phyloP scores from a whole-genome alignment of 495 filamentous ascomycete species.

The Aspergillus incahuasiensis region DNA sequence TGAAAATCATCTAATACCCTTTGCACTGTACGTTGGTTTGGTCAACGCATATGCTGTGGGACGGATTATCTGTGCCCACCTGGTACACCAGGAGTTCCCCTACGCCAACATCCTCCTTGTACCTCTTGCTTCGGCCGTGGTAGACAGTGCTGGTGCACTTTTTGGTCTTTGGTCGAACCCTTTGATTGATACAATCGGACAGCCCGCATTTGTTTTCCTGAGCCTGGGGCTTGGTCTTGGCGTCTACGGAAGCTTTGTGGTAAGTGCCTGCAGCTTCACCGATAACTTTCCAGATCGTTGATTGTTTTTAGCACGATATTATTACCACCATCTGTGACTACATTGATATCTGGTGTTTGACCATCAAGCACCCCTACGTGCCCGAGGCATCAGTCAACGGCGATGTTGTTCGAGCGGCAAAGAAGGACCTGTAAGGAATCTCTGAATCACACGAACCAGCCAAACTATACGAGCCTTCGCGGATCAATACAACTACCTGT shows the following conservation, averaged over 20 bases:
- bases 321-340: slow-evolving; percentile 97
- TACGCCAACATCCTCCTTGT: slow-evolving; percentile 74
- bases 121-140: slow-evolving; percentile 64
- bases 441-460: slow-evolving; percentile 1
- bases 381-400: slow-evolving; percentile 27
- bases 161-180: slow-evolving; percentile 74
- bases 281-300: slow-evolving; percentile 3
- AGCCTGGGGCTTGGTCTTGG: slow-evolving; percentile 77
- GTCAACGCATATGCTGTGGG: slow-evolving; percentile 93
- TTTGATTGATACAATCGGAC: slow-evolving; percentile 68
- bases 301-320: slow-evolving; percentile 60
- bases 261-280: slow-evolving; percentile 29
- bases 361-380: slow-evolving; percentile 68
- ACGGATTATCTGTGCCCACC: slow-evolving; percentile 88
- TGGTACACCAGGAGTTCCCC: slow-evolving; percentile 79
- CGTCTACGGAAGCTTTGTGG: slow-evolving; percentile 92
- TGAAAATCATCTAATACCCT: slow-evolving; percentile 76
- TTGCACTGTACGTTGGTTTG: slow-evolving; percentile 78
- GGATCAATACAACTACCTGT: neutral
- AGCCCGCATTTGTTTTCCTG: slow-evolving; percentile 80
- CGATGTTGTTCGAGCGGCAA: slow-evolving; percentile 20
- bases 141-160: slow-evolving; percentile 71
- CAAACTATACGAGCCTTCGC: slow-evolving; percentile 8
- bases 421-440: slow-evolving; percentile 27
- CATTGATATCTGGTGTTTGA: slow-evolving; percentile 96